Percentiles rank a stretch among this genome's conserved stretches.
phyloP scores from a whole-genome alignment of 1,284 basidiomycete genomes.

The Omphalotus olearius region DNA sequence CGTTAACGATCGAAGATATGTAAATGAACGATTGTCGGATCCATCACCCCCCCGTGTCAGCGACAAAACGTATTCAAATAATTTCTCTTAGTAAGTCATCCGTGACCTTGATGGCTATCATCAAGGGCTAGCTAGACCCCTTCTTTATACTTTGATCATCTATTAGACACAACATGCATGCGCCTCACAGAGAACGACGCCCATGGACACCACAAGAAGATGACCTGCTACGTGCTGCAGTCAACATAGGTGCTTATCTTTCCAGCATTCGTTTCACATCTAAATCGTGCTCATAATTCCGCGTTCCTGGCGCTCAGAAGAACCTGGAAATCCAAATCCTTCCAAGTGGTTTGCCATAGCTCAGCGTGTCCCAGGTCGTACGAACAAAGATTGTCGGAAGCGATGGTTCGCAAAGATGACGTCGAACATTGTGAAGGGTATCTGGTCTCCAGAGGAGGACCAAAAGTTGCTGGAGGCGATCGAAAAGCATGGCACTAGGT shows the following conservation, averaged over 20 bases:
- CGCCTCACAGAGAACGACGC: conserved; percentile 7
- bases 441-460: conserved; percentile 54
- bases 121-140: too few relatives aligned
- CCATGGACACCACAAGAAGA: conserved; percentile 12
- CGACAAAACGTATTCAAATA: too few relatives aligned
- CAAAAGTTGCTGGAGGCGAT: conserved; percentile 49
- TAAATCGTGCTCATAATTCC: background rate
- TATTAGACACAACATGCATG: too few relatives aligned
- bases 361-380: conserved; percentile 54
- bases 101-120: too few relatives aligned
- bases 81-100: too few relatives aligned
- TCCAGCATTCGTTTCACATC: background rate
- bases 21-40: too few relatives aligned
- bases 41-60: too few relatives aligned
- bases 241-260: conserved; percentile 2
- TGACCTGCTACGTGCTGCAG: conserved; percentile 8
- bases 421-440: conserved; percentile 50
- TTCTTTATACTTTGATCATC: too few relatives aligned
- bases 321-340: conserved; percentile 47
- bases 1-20: too few relatives aligned
- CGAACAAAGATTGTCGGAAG: conserved; percentile 58
- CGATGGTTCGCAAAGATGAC: conserved; percentile 60
- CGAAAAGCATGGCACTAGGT: conserved; percentile 48
- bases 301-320: conserved; percentile 31
- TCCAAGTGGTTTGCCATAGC: conserved; percentile 58